phyloP scores from a whole-genome alignment of 108 stramenopile genomes.

The Nitzschia putrida region DNA sequence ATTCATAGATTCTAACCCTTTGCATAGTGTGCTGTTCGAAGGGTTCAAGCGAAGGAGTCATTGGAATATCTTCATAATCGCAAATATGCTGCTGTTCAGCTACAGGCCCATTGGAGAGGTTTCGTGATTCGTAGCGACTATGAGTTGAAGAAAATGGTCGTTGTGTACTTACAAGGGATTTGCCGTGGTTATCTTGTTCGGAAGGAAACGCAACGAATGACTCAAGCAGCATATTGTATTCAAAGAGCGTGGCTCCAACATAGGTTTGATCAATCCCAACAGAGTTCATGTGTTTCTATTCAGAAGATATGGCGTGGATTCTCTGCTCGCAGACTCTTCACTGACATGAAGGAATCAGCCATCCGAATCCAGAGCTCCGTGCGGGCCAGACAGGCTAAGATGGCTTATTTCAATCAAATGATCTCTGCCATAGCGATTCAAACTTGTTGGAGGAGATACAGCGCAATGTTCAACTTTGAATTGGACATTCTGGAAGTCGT shows the following conservation, averaged over 20 bases:
- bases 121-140: background rate
- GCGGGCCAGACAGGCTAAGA: slow-evolving; percentile 14
- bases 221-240: slow-evolving; percentile 2
- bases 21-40: slow-evolving; percentile 10
- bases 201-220: background rate
- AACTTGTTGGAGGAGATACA: slow-evolving; percentile 24
- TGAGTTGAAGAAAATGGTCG: slow-evolving; percentile 3
- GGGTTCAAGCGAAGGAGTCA: background rate
- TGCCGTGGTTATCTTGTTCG: slow-evolving; percentile 5
- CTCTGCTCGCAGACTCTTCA: background rate
- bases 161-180: slow-evolving; percentile 17
- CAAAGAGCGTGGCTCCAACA: slow-evolving; percentile 15
- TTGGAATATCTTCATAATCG: background rate
- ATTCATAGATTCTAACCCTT: background rate
- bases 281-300: slow-evolving; percentile 1
- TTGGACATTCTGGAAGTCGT: slow-evolving; percentile 44
- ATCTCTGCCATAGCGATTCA: slow-evolving; percentile 17
- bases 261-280: background rate
- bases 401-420: background rate
- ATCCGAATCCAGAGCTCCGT: slow-evolving; percentile 16
- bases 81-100: background rate
- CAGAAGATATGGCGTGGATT: slow-evolving; percentile 12
- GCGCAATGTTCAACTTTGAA: slow-evolving; percentile 25
- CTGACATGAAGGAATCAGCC: background rate
- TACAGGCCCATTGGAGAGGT: slow-evolving; percentile 12